Evolutionary conservation across 2,329 filamentous ascomycete genomes (phyloP).

Genomic region (Corynespora cassiicola): DNA sequence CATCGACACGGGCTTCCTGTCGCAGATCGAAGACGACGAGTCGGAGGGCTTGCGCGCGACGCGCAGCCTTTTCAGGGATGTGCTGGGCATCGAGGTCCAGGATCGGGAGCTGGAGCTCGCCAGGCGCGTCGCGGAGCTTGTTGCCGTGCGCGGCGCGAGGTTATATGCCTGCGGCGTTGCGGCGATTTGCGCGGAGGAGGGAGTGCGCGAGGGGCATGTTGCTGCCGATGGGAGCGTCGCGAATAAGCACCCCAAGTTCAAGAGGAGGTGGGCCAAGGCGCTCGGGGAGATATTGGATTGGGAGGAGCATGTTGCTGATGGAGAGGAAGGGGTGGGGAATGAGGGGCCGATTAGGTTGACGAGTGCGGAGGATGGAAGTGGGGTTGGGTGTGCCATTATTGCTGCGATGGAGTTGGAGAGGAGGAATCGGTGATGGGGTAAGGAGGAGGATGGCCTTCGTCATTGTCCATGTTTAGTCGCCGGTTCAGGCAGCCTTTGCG

Average conservation of each 20-base stretch:
- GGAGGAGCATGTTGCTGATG: too few relatives aligned
- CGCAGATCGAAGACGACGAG: slow-evolving; percentile 75
- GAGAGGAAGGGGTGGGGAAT: slow-evolving; percentile 17
- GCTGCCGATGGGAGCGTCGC: slow-evolving; percentile 49
- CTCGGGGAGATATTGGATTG: slow-evolving; percentile 48
- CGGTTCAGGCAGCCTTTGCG: too few relatives aligned
- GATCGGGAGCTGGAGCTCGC: slow-evolving; percentile 35
- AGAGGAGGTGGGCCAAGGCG: slow-evolving; percentile 47
- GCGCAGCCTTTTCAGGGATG: slow-evolving; percentile 24
- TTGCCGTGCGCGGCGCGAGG: slow-evolving; percentile 42
- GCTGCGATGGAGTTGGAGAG: slow-evolving; percentile 38
- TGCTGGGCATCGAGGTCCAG: slow-evolving; percentile 23
- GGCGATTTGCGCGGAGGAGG: slow-evolving; percentile 44
- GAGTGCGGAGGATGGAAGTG: slow-evolving; percentile 49
- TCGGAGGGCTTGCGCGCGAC: slow-evolving; percentile 24
- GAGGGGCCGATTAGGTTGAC: slow-evolving; percentile 46
- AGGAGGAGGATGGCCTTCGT: too few relatives aligned
- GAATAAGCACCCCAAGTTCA: slow-evolving; percentile 51
- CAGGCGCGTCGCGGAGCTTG: slow-evolving; percentile 35
- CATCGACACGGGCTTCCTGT: slow-evolving; percentile 88
- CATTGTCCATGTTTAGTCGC: too few relatives aligned
- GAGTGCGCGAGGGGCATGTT: slow-evolving; percentile 39
- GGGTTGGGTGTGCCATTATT: slow-evolving; percentile 47
- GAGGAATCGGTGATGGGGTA: too few relatives aligned
- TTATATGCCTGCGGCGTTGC: slow-evolving; percentile 52